Percentiles rank a stretch among this genome's conserved stretches.
These are phyloP conservation scores for Castanea crenata DNA, from an alignment of 306 rosid genomes.

Conservation along the genomic window DNA sequence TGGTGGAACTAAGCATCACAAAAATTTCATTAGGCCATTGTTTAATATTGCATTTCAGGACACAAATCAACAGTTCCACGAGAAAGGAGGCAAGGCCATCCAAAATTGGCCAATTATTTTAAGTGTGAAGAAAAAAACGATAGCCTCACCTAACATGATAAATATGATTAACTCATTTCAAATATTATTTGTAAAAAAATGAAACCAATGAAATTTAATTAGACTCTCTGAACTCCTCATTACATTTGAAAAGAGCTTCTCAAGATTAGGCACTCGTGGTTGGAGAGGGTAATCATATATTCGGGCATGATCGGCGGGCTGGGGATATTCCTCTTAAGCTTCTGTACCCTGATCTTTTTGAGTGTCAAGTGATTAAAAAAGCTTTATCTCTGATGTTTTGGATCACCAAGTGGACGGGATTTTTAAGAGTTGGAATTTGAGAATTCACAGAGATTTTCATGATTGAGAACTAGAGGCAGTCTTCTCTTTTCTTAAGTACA, in stretches of 20 bases:
- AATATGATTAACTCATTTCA: conserved; percentile 19
- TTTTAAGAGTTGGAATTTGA: too few relatives aligned
- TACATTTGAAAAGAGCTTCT: conserved; percentile 9
- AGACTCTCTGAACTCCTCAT: conserved; percentile 3
- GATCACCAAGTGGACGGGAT: too few relatives aligned
- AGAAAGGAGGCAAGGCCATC: conserved; percentile 9
- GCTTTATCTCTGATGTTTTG: too few relatives aligned
- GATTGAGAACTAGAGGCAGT: too few relatives aligned
- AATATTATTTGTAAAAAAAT: background rate
- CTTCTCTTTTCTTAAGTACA: too few relatives aligned
- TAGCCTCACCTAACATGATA: conserved; percentile 21
- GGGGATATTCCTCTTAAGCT: too few relatives aligned
- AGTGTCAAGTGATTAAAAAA: too few relatives aligned
- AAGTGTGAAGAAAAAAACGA: conserved; percentile 14
- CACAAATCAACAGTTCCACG: conserved; percentile 12
- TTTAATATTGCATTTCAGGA: conserved; percentile 19
- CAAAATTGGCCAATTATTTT: conserved; percentile 17
- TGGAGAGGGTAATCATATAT: too few relatives aligned
- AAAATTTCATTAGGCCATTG: background rate
- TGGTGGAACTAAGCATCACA: background rate
- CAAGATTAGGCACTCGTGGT: too few relatives aligned
- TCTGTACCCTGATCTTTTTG: too few relatives aligned
- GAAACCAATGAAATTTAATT: conserved; percentile 14
- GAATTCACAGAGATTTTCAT: too few relatives aligned
- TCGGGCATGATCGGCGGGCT: too few relatives aligned